These are phyloP conservation scores for Austroboletus niveus DNA, from an alignment of 1,284 basidiomycete species.

Conservation along the genomic window DNA sequence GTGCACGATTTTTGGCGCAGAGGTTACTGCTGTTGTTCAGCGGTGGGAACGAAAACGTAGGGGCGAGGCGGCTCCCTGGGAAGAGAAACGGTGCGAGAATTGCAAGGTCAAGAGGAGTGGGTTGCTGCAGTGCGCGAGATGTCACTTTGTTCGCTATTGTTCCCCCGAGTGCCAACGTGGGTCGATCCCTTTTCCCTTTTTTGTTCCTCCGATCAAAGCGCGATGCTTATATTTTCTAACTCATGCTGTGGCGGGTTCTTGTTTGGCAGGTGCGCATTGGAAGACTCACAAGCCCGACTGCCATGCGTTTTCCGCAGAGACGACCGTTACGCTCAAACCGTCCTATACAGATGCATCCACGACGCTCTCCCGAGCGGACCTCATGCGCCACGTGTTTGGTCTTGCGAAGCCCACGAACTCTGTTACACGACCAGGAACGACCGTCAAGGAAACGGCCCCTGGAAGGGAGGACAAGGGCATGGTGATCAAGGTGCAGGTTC, in stretches of 20 bases:
- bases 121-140: conserved; percentile 46
- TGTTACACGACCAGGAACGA: background rate
- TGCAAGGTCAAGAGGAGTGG: conserved; percentile 31
- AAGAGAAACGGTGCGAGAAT: conserved; percentile 40
- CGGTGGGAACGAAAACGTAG: conserved; percentile 48
- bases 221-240: background rate
- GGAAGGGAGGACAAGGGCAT: conserved; percentile 37
- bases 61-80: conserved; percentile 41
- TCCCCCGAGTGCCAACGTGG: conserved; percentile 52
- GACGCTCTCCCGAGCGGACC: conserved; percentile 34
- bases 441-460: background rate
- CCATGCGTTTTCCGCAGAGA: conserved; percentile 40
- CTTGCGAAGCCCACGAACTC: conserved; percentile 17
- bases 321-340: conserved; percentile 47
- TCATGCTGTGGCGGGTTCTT: background rate
- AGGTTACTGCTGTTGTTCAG: conserved; percentile 45
- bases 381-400: conserved; percentile 36
- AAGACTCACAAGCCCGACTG: conserved; percentile 46
- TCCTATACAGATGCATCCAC: conserved; percentile 31
- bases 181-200: conserved; percentile 16
- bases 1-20: conserved; percentile 40
- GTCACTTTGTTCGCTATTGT: conserved; percentile 48
- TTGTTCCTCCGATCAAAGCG: background rate
- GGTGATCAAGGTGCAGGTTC: conserved; percentile 55
- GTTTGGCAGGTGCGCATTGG: conserved; percentile 44